Percentiles rank a stretch among this genome's conserved stretches.
Evolutionary conservation across 148 eudicot species (phyloP).

Genomic region (Cornus kousa): DNA sequence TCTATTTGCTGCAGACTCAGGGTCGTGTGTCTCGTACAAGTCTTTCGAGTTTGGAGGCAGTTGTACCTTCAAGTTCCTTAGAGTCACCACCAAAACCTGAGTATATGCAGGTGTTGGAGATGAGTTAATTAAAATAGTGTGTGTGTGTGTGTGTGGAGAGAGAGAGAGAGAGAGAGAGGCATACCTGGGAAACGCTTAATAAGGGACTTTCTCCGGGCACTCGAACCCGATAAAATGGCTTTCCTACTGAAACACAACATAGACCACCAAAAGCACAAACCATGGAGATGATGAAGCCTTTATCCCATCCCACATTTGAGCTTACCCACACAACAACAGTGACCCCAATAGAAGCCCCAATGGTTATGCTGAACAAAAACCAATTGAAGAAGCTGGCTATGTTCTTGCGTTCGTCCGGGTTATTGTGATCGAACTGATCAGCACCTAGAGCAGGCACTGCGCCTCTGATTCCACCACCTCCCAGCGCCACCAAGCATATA

Average conservation of each 20-base stretch:
- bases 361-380: constrained; percentile 1
- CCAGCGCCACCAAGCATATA: constrained; percentile 7
- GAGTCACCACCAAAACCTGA: background rate
- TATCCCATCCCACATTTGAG: constrained; percentile 13
- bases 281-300: constrained; percentile 13
- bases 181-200: constrained; percentile 1
- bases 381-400: constrained; percentile 17
- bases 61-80: constrained; percentile 1
- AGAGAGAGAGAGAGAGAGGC: background rate
- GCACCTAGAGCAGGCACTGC: constrained; percentile 17
- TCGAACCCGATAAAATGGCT: constrained; percentile 11
- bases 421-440: constrained; percentile 13
- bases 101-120: too few species aligned
- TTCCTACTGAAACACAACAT: background rate
- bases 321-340: constrained; percentile 16
- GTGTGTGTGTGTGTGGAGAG: too few species aligned
- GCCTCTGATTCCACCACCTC: constrained; percentile 12
- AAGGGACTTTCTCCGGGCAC: constrained; percentile 5
- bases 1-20: background rate
- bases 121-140: too few species aligned
- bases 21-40: constrained; percentile 4
- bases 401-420: constrained; percentile 11
- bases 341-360: constrained; percentile 12
- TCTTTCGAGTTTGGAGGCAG: constrained; percentile 3
- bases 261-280: constrained; percentile 13